Conservation (phyloP, 768 basidiomycete genomes). For the Candolleomyces efflorescens region DNA sequence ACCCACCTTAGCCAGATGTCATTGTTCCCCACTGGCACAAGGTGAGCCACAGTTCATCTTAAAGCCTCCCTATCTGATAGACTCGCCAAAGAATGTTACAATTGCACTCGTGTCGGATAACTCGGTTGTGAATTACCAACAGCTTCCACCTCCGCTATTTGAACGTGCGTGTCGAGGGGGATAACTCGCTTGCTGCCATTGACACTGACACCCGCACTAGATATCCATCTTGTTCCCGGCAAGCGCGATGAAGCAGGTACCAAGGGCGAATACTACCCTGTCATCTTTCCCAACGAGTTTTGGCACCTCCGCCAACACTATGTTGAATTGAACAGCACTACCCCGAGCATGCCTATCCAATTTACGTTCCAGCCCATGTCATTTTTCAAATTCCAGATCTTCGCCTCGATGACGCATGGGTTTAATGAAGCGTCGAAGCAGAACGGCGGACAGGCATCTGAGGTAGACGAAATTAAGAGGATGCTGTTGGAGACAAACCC, state of each 20-base stretch:
- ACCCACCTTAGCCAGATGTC: constrained; percentile 38
- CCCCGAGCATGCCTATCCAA: constrained; percentile 70
- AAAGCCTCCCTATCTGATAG: neutral
- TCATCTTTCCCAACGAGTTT: constrained; percentile 92
- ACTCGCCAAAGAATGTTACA: constrained; percentile 70
- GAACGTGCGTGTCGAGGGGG: constrained; percentile 49
- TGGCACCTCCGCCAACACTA: constrained; percentile 86
- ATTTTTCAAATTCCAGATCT: constrained; percentile 84
- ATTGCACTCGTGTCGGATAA: constrained; percentile 78
- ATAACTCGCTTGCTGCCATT: constrained; percentile 8
- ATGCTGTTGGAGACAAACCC: constrained; percentile 90
- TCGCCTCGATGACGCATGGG: constrained; percentile 77
- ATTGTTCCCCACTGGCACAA: constrained; percentile 84
- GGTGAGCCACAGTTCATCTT: constrained; percentile 33
- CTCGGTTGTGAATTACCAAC: constrained; percentile 44
- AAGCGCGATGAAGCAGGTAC: constrained; percentile 61
- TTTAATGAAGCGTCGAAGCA: constrained; percentile 85
- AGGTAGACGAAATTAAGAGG: constrained; percentile 93
- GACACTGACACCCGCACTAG: constrained; percentile 29
- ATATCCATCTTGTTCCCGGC: constrained; percentile 57
- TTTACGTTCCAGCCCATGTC: constrained; percentile 84
- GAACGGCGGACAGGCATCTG: constrained; percentile 57
- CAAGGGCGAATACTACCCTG: constrained; percentile 76
- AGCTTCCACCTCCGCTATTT: constrained; percentile 54
- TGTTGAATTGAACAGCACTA: constrained; percentile 81